Conservation (phyloP, 23 red algal genomes). For the Gracilariopsis chorda region DNA sequence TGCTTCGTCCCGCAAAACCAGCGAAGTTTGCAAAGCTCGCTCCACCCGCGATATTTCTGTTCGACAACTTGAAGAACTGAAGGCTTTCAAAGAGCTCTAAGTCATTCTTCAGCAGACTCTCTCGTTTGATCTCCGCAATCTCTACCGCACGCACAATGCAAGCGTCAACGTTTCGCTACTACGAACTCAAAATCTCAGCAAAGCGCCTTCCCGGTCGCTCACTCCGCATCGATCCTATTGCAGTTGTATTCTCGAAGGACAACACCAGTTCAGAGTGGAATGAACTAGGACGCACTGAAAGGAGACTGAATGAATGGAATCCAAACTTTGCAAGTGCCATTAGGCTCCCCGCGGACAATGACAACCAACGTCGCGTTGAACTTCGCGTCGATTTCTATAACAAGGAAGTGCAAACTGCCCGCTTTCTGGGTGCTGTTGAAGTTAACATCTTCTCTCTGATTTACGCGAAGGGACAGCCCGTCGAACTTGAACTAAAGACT, state of each 20-base stretch:
- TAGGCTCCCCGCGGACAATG: slow-evolving; percentile 37
- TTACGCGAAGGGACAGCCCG: slow-evolving; percentile 11
- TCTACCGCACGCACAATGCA: slow-evolving; percentile 2
- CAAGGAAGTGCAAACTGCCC: slow-evolving; percentile 23
- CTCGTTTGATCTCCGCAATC: too few relatives aligned
- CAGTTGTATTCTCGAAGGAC: slow-evolving; percentile 12
- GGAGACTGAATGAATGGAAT: slow-evolving; percentile 52
- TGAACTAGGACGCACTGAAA: slow-evolving; percentile 40
- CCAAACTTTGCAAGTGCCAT: slow-evolving; percentile 15
- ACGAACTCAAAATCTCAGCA: slow-evolving; percentile 51
- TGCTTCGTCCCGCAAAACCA: too few relatives aligned
- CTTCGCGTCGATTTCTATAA: slow-evolving; percentile 44
- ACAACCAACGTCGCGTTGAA: slow-evolving; percentile 41
- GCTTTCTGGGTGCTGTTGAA: slow-evolving; percentile 42
- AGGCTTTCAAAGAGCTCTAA: too few relatives aligned
- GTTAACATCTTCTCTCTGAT: slow-evolving; percentile 39
- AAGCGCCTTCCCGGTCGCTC: slow-evolving; percentile 48
- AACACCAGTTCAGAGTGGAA: not conserved
- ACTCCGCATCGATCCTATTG: slow-evolving; percentile 36
- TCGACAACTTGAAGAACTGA: too few relatives aligned
- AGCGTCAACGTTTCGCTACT: slow-evolving; percentile 41
- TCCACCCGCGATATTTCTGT: too few relatives aligned
- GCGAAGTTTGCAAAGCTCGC: too few relatives aligned
- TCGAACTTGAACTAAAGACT: slow-evolving; percentile 47
- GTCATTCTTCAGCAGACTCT: too few relatives aligned